phyloP scores from a whole-genome alignment of 805 yeast species.

The Candida sithepensis region DNA sequence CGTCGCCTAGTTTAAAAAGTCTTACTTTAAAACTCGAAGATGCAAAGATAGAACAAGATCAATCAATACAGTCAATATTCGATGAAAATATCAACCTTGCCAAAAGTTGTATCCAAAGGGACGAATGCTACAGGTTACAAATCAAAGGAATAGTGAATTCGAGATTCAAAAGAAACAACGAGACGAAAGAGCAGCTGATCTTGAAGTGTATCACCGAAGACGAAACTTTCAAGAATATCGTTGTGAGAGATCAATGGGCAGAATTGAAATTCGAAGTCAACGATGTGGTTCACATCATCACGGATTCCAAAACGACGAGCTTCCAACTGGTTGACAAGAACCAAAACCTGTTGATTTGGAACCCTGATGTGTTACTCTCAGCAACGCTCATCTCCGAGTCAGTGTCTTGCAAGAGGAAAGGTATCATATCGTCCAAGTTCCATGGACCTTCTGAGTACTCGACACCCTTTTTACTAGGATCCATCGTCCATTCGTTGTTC shows the following conservation, averaged over 20 bases:
- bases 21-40: not conserved
- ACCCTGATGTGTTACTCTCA: slow-evolving; percentile 79
- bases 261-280: slow-evolving; percentile 42
- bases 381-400: slow-evolving; percentile 82
- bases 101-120: slow-evolving; percentile 41
- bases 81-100: slow-evolving; percentile 28
- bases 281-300: slow-evolving; percentile 63
- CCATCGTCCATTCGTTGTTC: slow-evolving; percentile 73
- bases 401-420: slow-evolving; percentile 65
- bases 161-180: slow-evolving; percentile 29
- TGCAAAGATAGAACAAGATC: slow-evolving; percentile 16
- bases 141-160: slow-evolving; percentile 33
- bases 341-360: slow-evolving; percentile 64
- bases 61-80: slow-evolving; percentile 7
- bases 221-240: slow-evolving; percentile 35
- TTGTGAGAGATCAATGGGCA: slow-evolving; percentile 62
- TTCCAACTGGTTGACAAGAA: slow-evolving; percentile 50
- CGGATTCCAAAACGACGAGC: slow-evolving; percentile 28
- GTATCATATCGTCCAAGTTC: slow-evolving; percentile 56
- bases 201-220: slow-evolving; percentile 45
- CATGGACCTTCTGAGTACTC: slow-evolving; percentile 61
- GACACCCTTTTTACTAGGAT: slow-evolving; percentile 73
- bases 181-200: slow-evolving; percentile 44
- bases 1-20: not conserved
- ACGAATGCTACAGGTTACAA: slow-evolving; percentile 47